These are phyloP conservation scores for Blastocystis sp. DNA, from an alignment of 352 stramenopile genomes.

Conservation along the genomic window DNA sequence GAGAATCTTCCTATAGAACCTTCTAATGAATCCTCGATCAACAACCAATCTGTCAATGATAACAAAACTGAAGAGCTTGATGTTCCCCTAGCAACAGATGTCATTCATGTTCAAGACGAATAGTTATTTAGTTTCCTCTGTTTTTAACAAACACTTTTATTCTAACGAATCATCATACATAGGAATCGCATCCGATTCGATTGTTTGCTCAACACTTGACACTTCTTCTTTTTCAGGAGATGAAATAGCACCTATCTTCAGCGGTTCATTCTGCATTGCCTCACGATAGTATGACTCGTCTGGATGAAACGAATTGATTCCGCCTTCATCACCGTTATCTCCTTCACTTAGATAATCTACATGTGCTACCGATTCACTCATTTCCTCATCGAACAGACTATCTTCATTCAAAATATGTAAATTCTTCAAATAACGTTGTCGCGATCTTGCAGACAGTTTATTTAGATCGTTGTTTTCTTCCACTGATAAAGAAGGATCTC, in stretches of 20 bases:
- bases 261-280: background rate
- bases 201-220: background rate
- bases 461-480: background rate
- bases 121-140: background rate
- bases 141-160: background rate
- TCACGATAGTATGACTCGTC: constrained; percentile 30
- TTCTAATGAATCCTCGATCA: too few relatives aligned
- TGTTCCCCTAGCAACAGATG: background rate
- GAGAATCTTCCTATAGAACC: background rate
- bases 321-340: background rate
- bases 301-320: background rate
- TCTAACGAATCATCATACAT: constrained; percentile 33
- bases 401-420: constrained; percentile 30
- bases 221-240: background rate
- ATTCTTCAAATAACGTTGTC: constrained; percentile 41
- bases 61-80: too few relatives aligned
- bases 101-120: background rate
- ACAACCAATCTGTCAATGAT: too few relatives aligned
- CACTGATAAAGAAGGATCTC: background rate
- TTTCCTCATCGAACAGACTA: background rate
- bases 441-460: background rate
- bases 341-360: constrained; percentile 23
- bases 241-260: background rate
- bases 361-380: background rate
- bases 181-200: constrained; percentile 4